phyloP scores from a whole-genome alignment of 179 eudicot genomes.

The Spergularia azorica region DNA sequence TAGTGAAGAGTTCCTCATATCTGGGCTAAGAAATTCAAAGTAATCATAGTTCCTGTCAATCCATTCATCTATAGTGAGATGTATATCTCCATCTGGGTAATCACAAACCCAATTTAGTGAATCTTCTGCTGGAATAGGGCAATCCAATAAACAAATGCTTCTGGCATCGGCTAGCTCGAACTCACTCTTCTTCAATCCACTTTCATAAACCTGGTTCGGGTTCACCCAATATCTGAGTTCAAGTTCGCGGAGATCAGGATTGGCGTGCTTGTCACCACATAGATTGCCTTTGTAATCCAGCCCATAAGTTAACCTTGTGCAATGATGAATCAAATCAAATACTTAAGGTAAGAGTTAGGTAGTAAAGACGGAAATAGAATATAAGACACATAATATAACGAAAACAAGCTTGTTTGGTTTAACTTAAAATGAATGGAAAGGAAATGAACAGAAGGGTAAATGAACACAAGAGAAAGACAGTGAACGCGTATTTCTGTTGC shows the following conservation, averaged over 20 bases:
- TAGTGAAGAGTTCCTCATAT: constrained; percentile 79
- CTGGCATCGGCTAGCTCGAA: constrained; percentile 78
- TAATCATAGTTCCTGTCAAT: constrained; percentile 90
- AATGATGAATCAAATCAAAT: constrained; percentile 1
- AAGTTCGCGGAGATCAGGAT: constrained; percentile 69
- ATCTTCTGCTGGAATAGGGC: constrained; percentile 91
- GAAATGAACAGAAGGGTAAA: too few species aligned
- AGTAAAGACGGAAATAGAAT: neutral
- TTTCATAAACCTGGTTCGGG: constrained; percentile 88
- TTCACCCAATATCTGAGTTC: constrained; percentile 88
- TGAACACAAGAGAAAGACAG: too few species aligned
- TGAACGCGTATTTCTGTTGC: too few species aligned
- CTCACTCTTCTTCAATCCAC: constrained; percentile 60
- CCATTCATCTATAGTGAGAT: constrained; percentile 71
- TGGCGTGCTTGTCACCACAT: constrained; percentile 77
- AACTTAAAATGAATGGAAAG: too few species aligned
- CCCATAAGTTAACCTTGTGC: constrained; percentile 76
- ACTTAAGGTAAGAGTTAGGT: neutral
- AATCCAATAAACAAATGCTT: constrained; percentile 87
- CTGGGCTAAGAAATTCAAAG: constrained; percentile 86
- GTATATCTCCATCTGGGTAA: constrained; percentile 95
- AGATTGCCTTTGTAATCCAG: constrained; percentile 96
- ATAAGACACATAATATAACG: neutral
- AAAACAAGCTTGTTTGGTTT: too few species aligned
- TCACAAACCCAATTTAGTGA: constrained; percentile 93